These are phyloP conservation scores for Penicillium sp. DNA, from an alignment of 2,329 filamentous ascomycete genomes.

Conservation along the genomic window DNA sequence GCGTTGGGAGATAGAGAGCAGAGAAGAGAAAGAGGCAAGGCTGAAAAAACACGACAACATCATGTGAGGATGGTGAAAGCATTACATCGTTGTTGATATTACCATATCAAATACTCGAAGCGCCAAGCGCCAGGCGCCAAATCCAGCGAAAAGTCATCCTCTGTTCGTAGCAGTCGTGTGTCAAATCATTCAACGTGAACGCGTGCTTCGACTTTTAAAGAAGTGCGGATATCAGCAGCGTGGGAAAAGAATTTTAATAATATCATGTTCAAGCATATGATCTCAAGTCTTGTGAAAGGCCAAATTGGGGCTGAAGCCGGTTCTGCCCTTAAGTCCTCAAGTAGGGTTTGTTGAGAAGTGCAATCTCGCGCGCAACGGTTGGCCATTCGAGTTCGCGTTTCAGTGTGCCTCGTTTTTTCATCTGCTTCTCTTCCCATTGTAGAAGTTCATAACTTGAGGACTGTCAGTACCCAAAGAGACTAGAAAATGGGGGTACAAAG, in stretches of 20 bases:
- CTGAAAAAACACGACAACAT: not conserved
- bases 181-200: conserved; percentile 19
- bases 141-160: conserved; percentile 11
- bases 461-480: conserved; percentile 14
- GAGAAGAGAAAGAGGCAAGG: not conserved
- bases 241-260: conserved; percentile 7
- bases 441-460: conserved; percentile 67
- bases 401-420: conserved; percentile 50
- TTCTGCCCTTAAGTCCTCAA: conserved; percentile 48
- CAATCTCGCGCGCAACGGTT: conserved; percentile 82
- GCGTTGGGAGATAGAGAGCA: not conserved
- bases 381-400: conserved; percentile 87
- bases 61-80: not conserved
- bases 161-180: conserved; percentile 18
- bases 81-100: conserved; percentile 8
- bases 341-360: conserved; percentile 93
- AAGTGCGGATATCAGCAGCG: not conserved
- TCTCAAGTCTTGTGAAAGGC: not conserved
- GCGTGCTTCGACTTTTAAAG: not conserved
- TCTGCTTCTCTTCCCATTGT: conserved; percentile 85
- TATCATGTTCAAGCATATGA: conserved; percentile 1
- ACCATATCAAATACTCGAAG: conserved; percentile 10
- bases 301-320: not conserved
- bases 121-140: conserved; percentile 15
- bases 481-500: not conserved